phyloP scores from a whole-genome alignment of 2,329 filamentous ascomycete species.

The Botrytis tulipae region DNA sequence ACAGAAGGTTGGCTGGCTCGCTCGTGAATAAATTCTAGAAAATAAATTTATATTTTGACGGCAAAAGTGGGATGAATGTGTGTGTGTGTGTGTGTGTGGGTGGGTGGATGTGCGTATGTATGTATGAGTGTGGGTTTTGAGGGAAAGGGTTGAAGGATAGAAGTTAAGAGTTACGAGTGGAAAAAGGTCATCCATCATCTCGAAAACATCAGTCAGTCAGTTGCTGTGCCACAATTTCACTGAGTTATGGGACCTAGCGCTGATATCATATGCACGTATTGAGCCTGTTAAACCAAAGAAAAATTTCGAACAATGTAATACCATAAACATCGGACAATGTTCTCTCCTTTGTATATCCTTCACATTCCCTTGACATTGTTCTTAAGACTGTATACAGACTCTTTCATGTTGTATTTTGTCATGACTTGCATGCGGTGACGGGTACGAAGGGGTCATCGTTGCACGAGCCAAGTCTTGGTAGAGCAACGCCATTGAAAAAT shows the following conservation, averaged over 20 bases:
- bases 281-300: neutral
- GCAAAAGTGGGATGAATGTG: neutral
- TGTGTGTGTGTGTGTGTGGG: neutral
- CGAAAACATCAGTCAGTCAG: neutral
- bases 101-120: neutral
- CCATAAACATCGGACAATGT: neutral
- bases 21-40: too few species aligned
- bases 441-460: neutral
- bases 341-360: neutral
- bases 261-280: neutral
- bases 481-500: neutral
- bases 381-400: neutral
- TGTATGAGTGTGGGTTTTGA: neutral
- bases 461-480: conserved; percentile 3
- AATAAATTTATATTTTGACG: neutral
- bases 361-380: neutral
- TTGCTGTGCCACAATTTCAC: conserved; percentile 2
- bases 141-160: neutral
- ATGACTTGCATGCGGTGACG: neutral
- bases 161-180: neutral
- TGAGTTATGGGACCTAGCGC: neutral
- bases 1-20: neutral
- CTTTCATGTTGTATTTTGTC: neutral
- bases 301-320: neutral
- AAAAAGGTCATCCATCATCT: neutral